Evolutionary conservation across 768 basidiomycete genomes (phyloP).

Genomic region (Russula dissimulans): DNA sequence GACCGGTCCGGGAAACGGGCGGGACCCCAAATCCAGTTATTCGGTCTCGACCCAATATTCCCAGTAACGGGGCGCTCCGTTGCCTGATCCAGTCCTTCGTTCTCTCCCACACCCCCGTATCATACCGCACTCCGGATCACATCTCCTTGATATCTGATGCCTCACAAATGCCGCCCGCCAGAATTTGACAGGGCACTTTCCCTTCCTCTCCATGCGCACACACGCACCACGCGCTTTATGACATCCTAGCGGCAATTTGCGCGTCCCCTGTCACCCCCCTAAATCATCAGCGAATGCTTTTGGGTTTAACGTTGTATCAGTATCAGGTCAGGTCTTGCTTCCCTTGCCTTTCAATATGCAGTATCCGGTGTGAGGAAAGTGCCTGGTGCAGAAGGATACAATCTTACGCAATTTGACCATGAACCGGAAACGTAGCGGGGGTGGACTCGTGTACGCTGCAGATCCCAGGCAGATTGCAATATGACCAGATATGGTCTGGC

Average conservation of each 20-base stretch:
- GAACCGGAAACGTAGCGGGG: neutral
- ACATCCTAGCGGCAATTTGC: constrained; percentile 2
- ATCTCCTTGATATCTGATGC: neutral
- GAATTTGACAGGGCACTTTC: neutral
- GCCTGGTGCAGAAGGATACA: too few species aligned
- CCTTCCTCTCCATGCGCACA: neutral
- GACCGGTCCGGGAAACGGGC: constrained; percentile 11
- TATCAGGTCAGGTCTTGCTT: too few species aligned
- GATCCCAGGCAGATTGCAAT: constrained; percentile 7
- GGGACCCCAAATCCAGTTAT: neutral
- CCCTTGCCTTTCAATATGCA: too few species aligned
- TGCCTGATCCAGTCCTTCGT: constrained; percentile 1
- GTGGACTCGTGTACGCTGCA: neutral
- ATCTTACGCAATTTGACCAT: neutral
- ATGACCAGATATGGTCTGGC: neutral
- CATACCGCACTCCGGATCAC: neutral
- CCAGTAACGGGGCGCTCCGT: constrained; percentile 18
- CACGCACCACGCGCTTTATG: neutral
- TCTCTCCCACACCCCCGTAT: neutral
- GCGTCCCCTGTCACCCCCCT: neutral
- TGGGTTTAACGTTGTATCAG: too few species aligned
- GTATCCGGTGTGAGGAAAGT: neutral
- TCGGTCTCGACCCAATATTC: neutral
- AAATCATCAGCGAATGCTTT: neutral
- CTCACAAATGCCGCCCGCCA: neutral